Percentiles rank a stretch among this genome's conserved stretches.
Conservation (phyloP, 768 basidiomycete species). For the Xerocomellus dryophilus region DNA sequence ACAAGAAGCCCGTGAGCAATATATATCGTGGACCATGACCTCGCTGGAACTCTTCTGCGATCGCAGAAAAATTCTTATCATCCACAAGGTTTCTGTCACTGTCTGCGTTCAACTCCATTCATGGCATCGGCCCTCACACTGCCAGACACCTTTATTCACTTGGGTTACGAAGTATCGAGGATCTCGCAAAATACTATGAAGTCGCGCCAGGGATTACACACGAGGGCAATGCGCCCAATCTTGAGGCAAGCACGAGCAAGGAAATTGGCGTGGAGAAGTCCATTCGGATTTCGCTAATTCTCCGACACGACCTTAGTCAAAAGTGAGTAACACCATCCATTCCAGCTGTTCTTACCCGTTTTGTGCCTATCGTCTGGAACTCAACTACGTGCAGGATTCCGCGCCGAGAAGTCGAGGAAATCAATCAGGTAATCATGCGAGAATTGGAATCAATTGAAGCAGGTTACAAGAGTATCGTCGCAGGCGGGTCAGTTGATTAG, state of each 20-base stretch:
- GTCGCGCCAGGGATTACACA: constrained; percentile 37
- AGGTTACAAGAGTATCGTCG: constrained; percentile 73
- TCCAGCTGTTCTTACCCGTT: neutral
- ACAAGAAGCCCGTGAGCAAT: constrained; percentile 48
- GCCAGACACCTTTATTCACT: constrained; percentile 63
- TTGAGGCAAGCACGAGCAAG: constrained; percentile 15
- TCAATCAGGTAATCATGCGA: constrained; percentile 62
- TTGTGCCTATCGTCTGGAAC: neutral
- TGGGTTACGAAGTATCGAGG: constrained; percentile 64
- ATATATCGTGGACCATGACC: constrained; percentile 8
- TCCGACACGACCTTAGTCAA: constrained; percentile 54
- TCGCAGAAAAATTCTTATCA: constrained; percentile 44
- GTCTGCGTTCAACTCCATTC: constrained; percentile 56
- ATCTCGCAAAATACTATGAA: constrained; percentile 64
- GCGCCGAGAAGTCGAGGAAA: constrained; percentile 74
- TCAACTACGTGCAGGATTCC: constrained; percentile 51
- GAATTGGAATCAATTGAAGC: constrained; percentile 60
- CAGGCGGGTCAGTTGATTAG: constrained; percentile 62
- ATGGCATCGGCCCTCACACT: constrained; percentile 72
- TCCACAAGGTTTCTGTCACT: constrained; percentile 58
- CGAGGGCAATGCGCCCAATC: constrained; percentile 21
- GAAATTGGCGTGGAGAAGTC: constrained; percentile 36
- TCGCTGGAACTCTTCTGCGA: neutral
- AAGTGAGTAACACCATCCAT: constrained; percentile 33
- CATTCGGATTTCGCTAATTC: constrained; percentile 56